Evolutionary conservation across 1,284 basidiomycete genomes (phyloP).

Genomic region (Cystobasidiaceae sp.): DNA sequence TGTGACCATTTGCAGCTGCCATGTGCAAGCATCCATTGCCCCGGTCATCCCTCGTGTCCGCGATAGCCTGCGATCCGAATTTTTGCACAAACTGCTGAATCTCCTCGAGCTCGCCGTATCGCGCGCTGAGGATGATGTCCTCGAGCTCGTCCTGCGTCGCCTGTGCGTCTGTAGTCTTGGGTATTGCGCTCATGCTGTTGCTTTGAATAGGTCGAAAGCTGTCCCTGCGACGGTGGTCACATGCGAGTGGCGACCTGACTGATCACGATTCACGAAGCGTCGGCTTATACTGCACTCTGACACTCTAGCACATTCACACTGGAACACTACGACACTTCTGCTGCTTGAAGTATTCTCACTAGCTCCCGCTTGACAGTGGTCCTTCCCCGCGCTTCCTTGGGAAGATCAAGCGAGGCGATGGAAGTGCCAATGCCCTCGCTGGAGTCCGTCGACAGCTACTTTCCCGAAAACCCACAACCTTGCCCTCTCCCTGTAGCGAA

Average conservation of each 20-base stretch:
- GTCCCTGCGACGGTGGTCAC: no score
- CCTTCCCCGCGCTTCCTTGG: no score
- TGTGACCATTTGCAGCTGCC: conserved; percentile 43
- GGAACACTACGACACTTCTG: no score
- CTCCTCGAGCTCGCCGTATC: conserved; percentile 44
- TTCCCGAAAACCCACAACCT: not conserved
- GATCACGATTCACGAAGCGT: no score
- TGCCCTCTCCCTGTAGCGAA: conserved; percentile 55
- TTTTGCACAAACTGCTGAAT: conserved; percentile 37
- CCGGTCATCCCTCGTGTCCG: conserved; percentile 38
- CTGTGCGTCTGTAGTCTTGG: not conserved
- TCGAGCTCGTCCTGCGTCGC: conserved; percentile 38
- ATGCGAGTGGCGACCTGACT: no score
- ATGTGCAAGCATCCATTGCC: conserved; percentile 43
- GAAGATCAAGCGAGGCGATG: no score
- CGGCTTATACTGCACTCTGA: no score
- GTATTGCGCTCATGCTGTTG: not conserved
- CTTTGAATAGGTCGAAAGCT: no score
- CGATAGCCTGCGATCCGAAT: conserved; percentile 37
- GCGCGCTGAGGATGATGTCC: conserved; percentile 42
- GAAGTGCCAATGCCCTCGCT: conserved; percentile 14
- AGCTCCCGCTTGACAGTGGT: no score
- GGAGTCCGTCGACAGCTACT: conserved; percentile 13
- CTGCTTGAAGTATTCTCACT: no score
- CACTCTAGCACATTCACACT: no score